phyloP scores from a whole-genome alignment of 1,284 basidiomycete species.

The Trichosporon asahii region DNA sequence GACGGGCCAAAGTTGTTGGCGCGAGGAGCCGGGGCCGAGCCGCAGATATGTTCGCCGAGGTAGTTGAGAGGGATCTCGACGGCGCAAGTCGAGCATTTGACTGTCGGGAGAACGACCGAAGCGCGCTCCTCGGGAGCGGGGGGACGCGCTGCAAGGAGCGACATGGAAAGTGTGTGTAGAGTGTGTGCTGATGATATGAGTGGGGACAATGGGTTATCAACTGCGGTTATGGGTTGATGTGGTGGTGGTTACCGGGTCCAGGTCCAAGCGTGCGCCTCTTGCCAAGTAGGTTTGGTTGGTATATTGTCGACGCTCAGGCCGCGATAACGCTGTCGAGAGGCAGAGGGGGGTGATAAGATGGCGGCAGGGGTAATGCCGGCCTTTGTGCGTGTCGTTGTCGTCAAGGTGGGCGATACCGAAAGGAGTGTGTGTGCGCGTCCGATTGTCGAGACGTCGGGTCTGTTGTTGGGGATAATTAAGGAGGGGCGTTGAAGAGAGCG shows the following conservation, averaged over 20 bases:
- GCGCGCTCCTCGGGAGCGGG: constrained; percentile 53
- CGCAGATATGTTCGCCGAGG: constrained; percentile 70
- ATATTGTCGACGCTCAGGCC: constrained; percentile 6
- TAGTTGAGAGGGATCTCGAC: constrained; percentile 64
- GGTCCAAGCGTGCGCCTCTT: constrained; percentile 1
- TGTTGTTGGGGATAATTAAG: not conserved
- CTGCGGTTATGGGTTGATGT: not conserved
- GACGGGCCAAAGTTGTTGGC: constrained; percentile 5
- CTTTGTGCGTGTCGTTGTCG: not conserved
- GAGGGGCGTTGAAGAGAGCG: not conserved
- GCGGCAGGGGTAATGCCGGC: not conserved
- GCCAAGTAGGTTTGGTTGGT: not conserved
- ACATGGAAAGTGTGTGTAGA: constrained; percentile 15
- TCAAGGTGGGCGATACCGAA: not conserved
- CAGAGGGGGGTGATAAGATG: not conserved
- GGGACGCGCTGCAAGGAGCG: constrained; percentile 21
- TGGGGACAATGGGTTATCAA: not conserved
- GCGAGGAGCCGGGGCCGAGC: constrained; percentile 3
- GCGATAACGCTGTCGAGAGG: not conserved
- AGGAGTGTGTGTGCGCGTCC: not conserved
- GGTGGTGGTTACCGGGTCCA: not conserved
- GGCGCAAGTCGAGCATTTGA: constrained; percentile 75
- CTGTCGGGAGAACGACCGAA: constrained; percentile 72
- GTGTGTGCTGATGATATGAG: not conserved
- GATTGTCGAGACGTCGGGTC: not conserved